A percentile compares a stretch with the other conserved stretches of the same genome.
These are phyloP conservation scores for Ascochyta pisi DNA, from an alignment of 2,329 filamentous ascomycete species.

Conservation along the genomic window DNA sequence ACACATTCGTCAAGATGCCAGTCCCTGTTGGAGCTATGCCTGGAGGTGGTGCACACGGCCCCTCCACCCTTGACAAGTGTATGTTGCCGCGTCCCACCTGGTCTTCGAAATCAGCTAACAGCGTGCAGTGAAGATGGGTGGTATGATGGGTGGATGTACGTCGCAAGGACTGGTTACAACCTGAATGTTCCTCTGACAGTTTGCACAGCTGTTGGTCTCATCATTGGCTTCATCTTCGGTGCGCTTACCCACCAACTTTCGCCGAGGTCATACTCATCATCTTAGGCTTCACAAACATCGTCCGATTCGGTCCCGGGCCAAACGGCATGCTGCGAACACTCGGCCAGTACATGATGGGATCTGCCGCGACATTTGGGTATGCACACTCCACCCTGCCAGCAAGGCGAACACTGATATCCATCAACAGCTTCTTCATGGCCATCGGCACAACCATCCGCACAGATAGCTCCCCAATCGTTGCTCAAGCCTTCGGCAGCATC, in stretches of 20 bases:
- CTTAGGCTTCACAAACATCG: slow-evolving; percentile 88
- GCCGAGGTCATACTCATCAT: slow-evolving; percentile 25
- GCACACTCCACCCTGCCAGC: slow-evolving; percentile 27
- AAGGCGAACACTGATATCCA: slow-evolving; percentile 23
- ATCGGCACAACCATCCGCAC: slow-evolving; percentile 96
- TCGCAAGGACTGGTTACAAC: slow-evolving; percentile 32
- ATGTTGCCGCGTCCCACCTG: slow-evolving; percentile 41
- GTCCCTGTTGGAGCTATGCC: slow-evolving; percentile 60
- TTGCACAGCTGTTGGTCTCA: slow-evolving; percentile 82
- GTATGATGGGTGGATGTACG: slow-evolving; percentile 98
- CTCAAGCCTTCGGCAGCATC: slow-evolving; percentile 77
- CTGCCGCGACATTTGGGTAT: slow-evolving; percentile 94
- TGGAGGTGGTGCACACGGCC: slow-evolving; percentile 54
- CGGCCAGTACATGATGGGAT: slow-evolving; percentile 96
- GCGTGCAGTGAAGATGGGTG: slow-evolving; percentile 88
- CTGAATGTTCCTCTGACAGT: slow-evolving; percentile 22
- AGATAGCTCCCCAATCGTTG: slow-evolving; percentile 78
- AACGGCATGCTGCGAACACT: slow-evolving; percentile 94
- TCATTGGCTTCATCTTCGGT: slow-evolving; percentile 99
- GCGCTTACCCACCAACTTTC: slow-evolving; percentile 36
- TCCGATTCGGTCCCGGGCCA: slow-evolving; percentile 89
- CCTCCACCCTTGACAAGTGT: slow-evolving; percentile 76
- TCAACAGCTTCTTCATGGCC: slow-evolving; percentile 88
- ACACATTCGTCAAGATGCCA: slow-evolving; percentile 56
- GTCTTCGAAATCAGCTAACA: slow-evolving; percentile 39